Evolutionary conservation across 345 rosid genomes (phyloP), one percentile per base, ranked within the genome.

Genomic region (Microthlaspi erraticum): DNA sequence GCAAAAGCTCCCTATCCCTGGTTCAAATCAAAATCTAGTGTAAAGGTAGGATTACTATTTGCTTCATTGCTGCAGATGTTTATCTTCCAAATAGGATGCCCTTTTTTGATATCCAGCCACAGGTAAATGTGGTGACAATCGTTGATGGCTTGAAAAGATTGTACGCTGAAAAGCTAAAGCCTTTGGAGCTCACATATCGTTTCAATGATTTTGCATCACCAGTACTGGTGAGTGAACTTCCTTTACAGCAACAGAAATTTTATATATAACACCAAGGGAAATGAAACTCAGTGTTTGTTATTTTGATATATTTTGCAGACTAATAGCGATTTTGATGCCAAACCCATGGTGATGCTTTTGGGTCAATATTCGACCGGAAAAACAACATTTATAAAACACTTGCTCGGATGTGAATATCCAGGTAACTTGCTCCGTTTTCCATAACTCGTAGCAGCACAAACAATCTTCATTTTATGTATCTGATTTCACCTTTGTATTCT

Each of bases 291-390:
- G 37, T n/a, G n/a, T 17, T 60, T 60, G 42, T 49, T 34, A 29
- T 37, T 10, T 9, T 74, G 64, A 68, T 59, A 31, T 52, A 20
- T 71, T 60, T 43, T 41, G 78, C 76, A 94, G 98, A 83, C 95
- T 43, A 84, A 78, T 55, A 94, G 97, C 23, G 97, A 91, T 65
- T 94, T 94, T 79, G 96, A 94, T 61, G 98, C 99, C 38, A 94
- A 87, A 74, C 99, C 98, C 13, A 94, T 89, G 93, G 96, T 89
- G 16, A 92, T 91, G 99, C 92, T 91, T 19, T 79, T 91, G 82
- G 99, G 98, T 71, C 99, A 94, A 68, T 89, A 94, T 58, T 94
- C 99, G 39, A 94, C 99, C 0, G 98, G 99, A 5, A 94, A 94
- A 82, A 91, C 99, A 17, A 91, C 99, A 37, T 94, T 91, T 67